phyloP scores from a whole-genome alignment of 441 rosid species.

The Populus hybrid region DNA sequence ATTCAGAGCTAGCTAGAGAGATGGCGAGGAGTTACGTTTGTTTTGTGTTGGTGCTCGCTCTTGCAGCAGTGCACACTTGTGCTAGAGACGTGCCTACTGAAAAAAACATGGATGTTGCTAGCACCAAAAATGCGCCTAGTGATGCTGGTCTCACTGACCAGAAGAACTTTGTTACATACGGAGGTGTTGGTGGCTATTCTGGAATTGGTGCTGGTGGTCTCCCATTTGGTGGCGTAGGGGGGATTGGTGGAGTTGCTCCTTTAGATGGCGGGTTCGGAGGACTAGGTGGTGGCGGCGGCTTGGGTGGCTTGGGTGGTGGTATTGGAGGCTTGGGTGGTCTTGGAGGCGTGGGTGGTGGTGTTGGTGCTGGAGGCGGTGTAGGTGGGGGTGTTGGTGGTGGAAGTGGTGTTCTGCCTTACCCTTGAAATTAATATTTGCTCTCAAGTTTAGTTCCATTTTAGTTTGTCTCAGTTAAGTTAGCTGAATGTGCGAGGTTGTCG shows the following conservation, averaged over 20 bases:
- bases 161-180: constrained; percentile 46
- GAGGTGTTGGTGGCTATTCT: constrained; percentile 51
- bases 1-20: background rate
- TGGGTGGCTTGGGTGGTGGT: constrained; percentile 17
- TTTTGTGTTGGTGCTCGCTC: constrained; percentile 23
- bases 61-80: constrained; percentile 21
- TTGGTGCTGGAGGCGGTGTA: constrained; percentile 2
- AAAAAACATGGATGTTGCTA: background rate
- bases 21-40: constrained; percentile 18
- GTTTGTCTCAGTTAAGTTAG: background rate
- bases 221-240: constrained; percentile 26
- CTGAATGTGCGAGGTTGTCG: background rate
- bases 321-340: constrained; percentile 14
- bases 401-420: constrained; percentile 21
- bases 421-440: constrained; percentile 3
- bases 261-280: constrained; percentile 1
- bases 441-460: background rate
- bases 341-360: constrained; percentile 15
- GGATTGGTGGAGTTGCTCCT: constrained; percentile 19
- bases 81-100: constrained; percentile 24
- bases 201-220: constrained; percentile 31
- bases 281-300: constrained; percentile 25
- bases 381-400: constrained; percentile 2
- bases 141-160: constrained; percentile 48
- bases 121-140: background rate